Conservation (phyloP, 805 yeast genomes). For the Lipomyces kockii region DNA sequence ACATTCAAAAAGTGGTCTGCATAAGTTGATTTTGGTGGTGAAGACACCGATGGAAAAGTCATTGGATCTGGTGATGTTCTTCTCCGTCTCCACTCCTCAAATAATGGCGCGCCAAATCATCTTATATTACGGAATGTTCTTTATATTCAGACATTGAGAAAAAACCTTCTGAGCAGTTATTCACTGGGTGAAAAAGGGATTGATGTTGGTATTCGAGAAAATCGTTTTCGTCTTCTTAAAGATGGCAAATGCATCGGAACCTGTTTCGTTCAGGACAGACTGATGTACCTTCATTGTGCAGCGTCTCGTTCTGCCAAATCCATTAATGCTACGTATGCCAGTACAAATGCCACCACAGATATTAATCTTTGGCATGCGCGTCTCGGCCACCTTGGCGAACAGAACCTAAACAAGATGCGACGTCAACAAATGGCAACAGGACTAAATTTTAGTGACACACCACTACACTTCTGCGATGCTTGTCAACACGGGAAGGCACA, state of each 20-base stretch:
- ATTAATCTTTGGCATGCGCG: background rate
- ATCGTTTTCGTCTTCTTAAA: background rate
- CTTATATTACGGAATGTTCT: background rate
- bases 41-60: background rate
- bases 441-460: background rate
- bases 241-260: background rate
- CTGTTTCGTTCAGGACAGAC: background rate
- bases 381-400: background rate
- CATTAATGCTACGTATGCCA: background rate
- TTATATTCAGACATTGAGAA: background rate
- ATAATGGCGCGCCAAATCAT: background rate
- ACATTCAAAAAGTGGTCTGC: background rate
- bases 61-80: background rate
- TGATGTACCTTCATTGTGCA: background rate
- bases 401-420: background rate
- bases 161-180: background rate
- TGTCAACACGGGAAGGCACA: constrained; percentile 1
- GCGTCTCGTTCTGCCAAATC: background rate
- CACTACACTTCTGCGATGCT: background rate
- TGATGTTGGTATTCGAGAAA: background rate
- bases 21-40: background rate
- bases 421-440: constrained; percentile 1
- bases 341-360: background rate
- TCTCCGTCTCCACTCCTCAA: background rate
- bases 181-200: background rate